Percentiles rank a stretch among this genome's conserved stretches.
Evolutionary conservation across 805 yeast species (phyloP).

Genomic region (Yamadazyma philogaea): DNA sequence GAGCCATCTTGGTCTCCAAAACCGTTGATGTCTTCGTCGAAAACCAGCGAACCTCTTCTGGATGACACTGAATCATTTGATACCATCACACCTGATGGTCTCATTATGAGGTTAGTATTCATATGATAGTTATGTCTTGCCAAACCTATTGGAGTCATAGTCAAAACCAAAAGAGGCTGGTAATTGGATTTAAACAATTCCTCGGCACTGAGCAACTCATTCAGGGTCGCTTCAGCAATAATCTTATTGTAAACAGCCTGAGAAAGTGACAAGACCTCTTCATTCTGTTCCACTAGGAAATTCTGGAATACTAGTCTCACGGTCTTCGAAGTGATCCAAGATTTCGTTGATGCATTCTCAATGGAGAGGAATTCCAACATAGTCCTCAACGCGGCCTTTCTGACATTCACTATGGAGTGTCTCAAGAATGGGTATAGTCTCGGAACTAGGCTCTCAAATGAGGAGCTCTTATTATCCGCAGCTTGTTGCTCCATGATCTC

Average conservation of each 20-base stretch:
- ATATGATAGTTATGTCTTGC: constrained; percentile 84
- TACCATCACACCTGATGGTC: constrained; percentile 66
- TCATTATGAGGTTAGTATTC: constrained; percentile 69
- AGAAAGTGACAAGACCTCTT: constrained; percentile 64
- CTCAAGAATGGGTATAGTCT: constrained; percentile 87
- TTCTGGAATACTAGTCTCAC: constrained; percentile 82
- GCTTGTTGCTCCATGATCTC: constrained; percentile 68
- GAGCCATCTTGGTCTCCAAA: constrained; percentile 3
- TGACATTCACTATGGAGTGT: constrained; percentile 87
- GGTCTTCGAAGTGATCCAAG: constrained; percentile 77
- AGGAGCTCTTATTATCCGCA: constrained; percentile 43
- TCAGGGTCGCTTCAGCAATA: constrained; percentile 42
- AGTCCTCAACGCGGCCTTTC: constrained; percentile 83
- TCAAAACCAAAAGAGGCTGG: constrained; percentile 57
- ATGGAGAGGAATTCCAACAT: constrained; percentile 69
- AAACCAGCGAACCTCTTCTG: constrained; percentile 12
- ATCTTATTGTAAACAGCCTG: constrained; percentile 56
- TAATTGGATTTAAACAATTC: constrained; percentile 54
- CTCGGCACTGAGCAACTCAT: constrained; percentile 41
- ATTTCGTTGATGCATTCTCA: constrained; percentile 47
- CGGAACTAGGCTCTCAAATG: constrained; percentile 80
- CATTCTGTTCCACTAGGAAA: constrained; percentile 82
- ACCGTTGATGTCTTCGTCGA: constrained; percentile 11
- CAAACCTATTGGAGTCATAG: constrained; percentile 94
- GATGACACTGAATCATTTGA: constrained; percentile 1